Evolutionary conservation across 192 early-diverging fungal species (phyloP).

Genomic region (Coemansia sp.): DNA sequence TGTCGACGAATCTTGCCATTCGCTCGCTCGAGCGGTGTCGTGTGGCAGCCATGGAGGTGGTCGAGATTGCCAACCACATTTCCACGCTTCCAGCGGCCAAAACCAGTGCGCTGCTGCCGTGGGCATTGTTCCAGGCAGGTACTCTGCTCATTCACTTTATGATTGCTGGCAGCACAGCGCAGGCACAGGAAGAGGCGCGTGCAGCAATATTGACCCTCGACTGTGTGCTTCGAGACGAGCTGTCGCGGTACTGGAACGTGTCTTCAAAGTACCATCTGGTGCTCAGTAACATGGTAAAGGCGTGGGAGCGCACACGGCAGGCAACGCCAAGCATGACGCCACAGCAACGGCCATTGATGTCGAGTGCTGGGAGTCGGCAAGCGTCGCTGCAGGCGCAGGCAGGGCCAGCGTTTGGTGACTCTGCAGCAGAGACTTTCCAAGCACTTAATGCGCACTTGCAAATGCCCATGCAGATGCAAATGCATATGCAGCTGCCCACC

Average conservation of each 20-base stretch:
- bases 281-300: slow-evolving; percentile 53
- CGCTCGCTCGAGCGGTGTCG: slow-evolving; percentile 51
- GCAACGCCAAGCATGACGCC: slow-evolving; percentile 34
- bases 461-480: slow-evolving; percentile 48
- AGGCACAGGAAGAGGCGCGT: slow-evolving; percentile 52
- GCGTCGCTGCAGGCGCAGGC: slow-evolving; percentile 12
- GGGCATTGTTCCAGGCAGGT: slow-evolving; percentile 56
- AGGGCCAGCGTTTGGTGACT: slow-evolving; percentile 10
- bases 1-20: slow-evolving; percentile 49
- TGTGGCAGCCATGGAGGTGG: slow-evolving; percentile 51
- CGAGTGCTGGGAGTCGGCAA: slow-evolving; percentile 1
- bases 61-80: slow-evolving; percentile 48
- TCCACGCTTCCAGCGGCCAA: slow-evolving; percentile 45
- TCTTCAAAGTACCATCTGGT: slow-evolving; percentile 53
- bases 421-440: slow-evolving; percentile 27
- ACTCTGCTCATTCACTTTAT: slow-evolving; percentile 56
- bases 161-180: slow-evolving; percentile 49
- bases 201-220: slow-evolving; percentile 48
- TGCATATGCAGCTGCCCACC: slow-evolving; percentile 38
- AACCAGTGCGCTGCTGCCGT: slow-evolving; percentile 51
- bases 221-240: slow-evolving; percentile 44
- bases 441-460: slow-evolving; percentile 20
- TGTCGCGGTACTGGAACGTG: slow-evolving; percentile 53
- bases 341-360: slow-evolving; percentile 2
- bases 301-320: slow-evolving; percentile 53